phyloP scores from a whole-genome alignment of 495 filamentous ascomycete species.

The Lepidopterella palustris region DNA sequence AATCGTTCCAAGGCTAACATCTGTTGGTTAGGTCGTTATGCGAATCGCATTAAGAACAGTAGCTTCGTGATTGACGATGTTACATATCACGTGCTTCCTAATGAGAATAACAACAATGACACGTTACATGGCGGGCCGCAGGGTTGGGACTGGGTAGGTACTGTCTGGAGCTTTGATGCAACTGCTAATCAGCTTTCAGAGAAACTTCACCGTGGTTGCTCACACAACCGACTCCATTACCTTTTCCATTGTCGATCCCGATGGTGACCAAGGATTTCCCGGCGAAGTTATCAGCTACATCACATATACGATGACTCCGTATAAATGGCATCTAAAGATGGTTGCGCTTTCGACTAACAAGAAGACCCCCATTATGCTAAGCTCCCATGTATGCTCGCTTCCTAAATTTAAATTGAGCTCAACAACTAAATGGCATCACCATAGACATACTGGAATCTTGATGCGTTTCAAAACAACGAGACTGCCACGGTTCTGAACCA shows the following conservation, averaged over 20 bases:
- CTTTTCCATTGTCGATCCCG: constrained; percentile 65
- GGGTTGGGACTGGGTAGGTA: constrained; percentile 58
- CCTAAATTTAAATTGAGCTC: neutral
- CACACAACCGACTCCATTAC: constrained; percentile 64
- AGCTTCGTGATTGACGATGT: constrained; percentile 65
- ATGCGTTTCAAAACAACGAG: constrained; percentile 57
- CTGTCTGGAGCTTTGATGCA: neutral
- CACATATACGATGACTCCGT: constrained; percentile 53
- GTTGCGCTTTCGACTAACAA: constrained; percentile 33
- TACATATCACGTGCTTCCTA: constrained; percentile 58
- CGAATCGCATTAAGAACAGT: constrained; percentile 82
- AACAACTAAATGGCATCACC: neutral
- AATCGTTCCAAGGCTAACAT: neutral
- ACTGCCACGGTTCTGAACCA: constrained; percentile 63
- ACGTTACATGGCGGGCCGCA: constrained; percentile 77
- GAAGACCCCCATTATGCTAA: constrained; percentile 60
- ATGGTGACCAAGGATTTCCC: constrained; percentile 69
- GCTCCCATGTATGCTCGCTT: constrained; percentile 29
- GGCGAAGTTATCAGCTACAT: constrained; percentile 73
- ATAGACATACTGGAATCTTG: constrained; percentile 82
- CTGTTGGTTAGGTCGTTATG: constrained; percentile 57
- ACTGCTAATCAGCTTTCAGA: constrained; percentile 34
- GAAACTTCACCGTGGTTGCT: constrained; percentile 70
- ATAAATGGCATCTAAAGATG: constrained; percentile 38
- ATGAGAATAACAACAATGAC: constrained; percentile 64